Base-by-base conservation (phyloP, 1,284 basidiomycete genomes). In the Malassezia slooffiae region DNA sequence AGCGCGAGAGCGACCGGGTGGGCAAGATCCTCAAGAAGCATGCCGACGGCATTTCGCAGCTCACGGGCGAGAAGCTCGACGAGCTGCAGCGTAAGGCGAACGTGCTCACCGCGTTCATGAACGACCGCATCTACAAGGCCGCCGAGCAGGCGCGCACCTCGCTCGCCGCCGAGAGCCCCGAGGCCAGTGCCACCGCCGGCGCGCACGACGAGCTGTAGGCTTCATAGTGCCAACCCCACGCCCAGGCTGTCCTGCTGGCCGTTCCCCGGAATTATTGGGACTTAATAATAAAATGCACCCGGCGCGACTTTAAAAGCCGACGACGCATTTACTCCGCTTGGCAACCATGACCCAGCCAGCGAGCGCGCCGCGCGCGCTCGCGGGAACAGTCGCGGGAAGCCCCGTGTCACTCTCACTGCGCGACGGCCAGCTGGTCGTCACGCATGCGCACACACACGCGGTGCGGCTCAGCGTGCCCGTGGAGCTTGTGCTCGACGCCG, bases 61-160 rank as follows among this genome's bases (percentile, higher is more conserved):
- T 95, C 30, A 76, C 82, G 4, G 75, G 78, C 0, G 72, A 76
- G 40, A 95, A 96, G 73, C 74, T 90, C 33, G 91, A 97, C 70
- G 88, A 96, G 74, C 80, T 96, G 62, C 85, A 87, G 73, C 78
- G 84, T 70, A 91, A 90, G 75, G 76, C 78, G 39, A 96, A 96
- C 73, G 79, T 93, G 56, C 78, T 93, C 42, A 71, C 74, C 8
- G 78, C 85, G 0, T 91, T 93, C 65, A 73, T 50, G 40, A 61
- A 60, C 47, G 52, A 55, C 44, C 36, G 50, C 11, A 57, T 61
- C 24, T 55, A 50, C 30, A 49, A 47, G 24, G 51, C 49, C 21
- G 57, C 57, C 4, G 48, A 57, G n/a, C 31, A 24, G 11, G 41
- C 41, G 8, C 27, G 34, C 4, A 26, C 20, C 19, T 33, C 33